phyloP scores from a whole-genome alignment of 305 asterid species.

The Fraxinus albicans region DNA sequence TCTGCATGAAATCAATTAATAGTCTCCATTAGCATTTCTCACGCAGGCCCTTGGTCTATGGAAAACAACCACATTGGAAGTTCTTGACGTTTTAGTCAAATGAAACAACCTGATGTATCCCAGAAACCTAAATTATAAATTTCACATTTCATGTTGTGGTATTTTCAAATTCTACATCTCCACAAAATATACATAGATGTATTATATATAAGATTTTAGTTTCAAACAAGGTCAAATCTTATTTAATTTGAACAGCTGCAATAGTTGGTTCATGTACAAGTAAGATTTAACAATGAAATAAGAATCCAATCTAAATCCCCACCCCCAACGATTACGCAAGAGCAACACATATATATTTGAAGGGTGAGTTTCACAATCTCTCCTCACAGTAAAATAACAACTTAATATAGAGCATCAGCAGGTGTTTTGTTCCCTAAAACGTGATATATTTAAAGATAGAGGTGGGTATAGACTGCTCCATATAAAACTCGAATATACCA shows the following conservation, averaged over 20 bases:
- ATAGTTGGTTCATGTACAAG: background rate
- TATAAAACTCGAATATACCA: background rate
- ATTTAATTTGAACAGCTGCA: background rate
- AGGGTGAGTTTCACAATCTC: background rate
- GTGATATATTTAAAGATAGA: slow-evolving; percentile 5
- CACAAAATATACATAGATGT: background rate
- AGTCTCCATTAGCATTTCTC: slow-evolving; percentile 17
- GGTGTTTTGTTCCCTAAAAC: slow-evolving; percentile 4
- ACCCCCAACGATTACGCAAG: background rate
- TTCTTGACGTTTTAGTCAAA: slow-evolving; percentile 13
- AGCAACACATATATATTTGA: background rate
- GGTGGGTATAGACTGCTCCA: background rate
- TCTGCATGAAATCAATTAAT: slow-evolving; percentile 44
- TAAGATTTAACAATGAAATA: background rate
- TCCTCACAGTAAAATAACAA: background rate
- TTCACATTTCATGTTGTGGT: background rate
- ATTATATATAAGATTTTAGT: background rate
- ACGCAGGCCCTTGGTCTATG: background rate
- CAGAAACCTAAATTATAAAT: background rate
- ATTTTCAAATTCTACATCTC: background rate
- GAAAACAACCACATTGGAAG: slow-evolving; percentile 6
- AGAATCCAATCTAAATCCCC: slow-evolving; percentile 3
- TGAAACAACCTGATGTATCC: slow-evolving; percentile 12
- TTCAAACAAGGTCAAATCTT: slow-evolving; percentile 1
- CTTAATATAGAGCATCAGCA: slow-evolving; percentile 10